Base-by-base conservation (phyloP, 208 protist species). In the Lotmaria passim region DNA sequence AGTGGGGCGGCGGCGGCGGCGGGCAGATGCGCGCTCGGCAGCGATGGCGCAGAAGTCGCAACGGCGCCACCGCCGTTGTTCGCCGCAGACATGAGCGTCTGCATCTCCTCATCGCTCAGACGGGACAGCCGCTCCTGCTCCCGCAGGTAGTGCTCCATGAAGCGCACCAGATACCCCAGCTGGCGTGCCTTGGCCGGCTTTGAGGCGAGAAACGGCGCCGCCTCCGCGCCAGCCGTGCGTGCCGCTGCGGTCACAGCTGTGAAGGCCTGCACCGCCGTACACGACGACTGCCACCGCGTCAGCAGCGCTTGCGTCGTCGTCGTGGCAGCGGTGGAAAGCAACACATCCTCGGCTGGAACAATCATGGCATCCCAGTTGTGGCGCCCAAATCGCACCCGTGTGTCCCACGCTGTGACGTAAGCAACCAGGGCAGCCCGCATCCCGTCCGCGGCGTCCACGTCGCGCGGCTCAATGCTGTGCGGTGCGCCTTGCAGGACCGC, bases 91-190 rank as follows among this genome's bases (percentile, higher is more conserved):
- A 43, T 19, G 7, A 59, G 53, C 19, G 53, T 21, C 30, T 69
- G 59, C 55, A 70, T 41, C n/a, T 67, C 73, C 28, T 78, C 72
- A 8, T 75, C 64, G 28, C 64, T 67, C 36, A 72, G 43, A 24
- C 75, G 76, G 2, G 78, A 76, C 10, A 70, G 68, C 15, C 66
- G 67, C 62, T 90, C 79, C 75, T 90, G 67, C 75, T 78, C 59
- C 3, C 82, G 81, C 47, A 91, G 69, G 69, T 90, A 82, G 50
- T 87, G 62, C 65, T 90, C 89, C 72, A 89, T 81, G 53, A 90
- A 91, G 43, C 80, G 89, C 3, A 94, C 78, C 11, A 94, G 69
- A 46, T 63, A 75, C 61, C 67, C 67, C 3, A 81, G 64, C 33
- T 69, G 69, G 15, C 50, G 61, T 17, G 50, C 59, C 52, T 43